A percentile compares a stretch with the other conserved stretches of the same genome.
Conservation (phyloP, 495 filamentous ascomycete genomes). For the Parathielavia hyrcaniae region DNA sequence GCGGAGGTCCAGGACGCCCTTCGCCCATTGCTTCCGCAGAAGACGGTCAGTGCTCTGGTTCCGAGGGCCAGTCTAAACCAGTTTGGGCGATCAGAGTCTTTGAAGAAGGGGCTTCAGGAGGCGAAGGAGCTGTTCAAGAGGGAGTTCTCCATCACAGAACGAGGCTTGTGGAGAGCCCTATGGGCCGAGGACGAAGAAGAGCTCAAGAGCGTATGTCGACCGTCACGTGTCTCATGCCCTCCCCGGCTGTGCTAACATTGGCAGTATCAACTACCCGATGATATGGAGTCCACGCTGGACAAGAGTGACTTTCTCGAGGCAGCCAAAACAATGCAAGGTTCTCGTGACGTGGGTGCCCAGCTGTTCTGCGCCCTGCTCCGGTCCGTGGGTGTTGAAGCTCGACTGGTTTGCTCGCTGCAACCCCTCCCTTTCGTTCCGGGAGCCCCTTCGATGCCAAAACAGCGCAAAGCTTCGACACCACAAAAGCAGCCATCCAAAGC, state of each 20-base stretch:
- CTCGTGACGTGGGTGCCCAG: slow-evolving; percentile 83
- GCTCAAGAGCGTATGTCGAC: slow-evolving; percentile 49
- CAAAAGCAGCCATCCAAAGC: slow-evolving; percentile 24
- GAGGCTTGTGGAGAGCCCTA: slow-evolving; percentile 61
- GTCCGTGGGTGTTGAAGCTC: slow-evolving; percentile 67
- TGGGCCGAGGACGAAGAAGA: slow-evolving; percentile 63
- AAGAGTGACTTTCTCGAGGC: slow-evolving; percentile 64
- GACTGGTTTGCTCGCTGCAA: slow-evolving; percentile 90
- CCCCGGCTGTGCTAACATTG: slow-evolving; percentile 24
- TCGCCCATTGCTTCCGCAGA: slow-evolving; percentile 53
- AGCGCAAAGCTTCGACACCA: slow-evolving; percentile 30
- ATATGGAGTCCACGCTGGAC: slow-evolving; percentile 50
- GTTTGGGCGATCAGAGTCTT: slow-evolving; percentile 61
- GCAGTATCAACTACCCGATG: slow-evolving; percentile 49
- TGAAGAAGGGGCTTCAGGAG: slow-evolving; percentile 71
- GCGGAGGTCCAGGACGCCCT: slow-evolving; percentile 54
- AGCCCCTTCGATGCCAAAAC: slow-evolving; percentile 44
- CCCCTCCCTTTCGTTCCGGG: slow-evolving; percentile 64
- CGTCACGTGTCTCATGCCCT: slow-evolving; percentile 13
- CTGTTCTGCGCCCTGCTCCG: slow-evolving; percentile 83
- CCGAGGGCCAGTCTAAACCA: slow-evolving; percentile 59
- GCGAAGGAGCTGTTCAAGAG: slow-evolving; percentile 58
- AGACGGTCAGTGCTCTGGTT: slow-evolving; percentile 56
- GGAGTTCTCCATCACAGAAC: slow-evolving; percentile 61
- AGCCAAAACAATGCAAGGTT: slow-evolving; percentile 61